Evolutionary conservation across 208 protist genomes (phyloP), one percentile per base, ranked within the genome.

Genomic region (Crithidia acanthocephali): DNA sequence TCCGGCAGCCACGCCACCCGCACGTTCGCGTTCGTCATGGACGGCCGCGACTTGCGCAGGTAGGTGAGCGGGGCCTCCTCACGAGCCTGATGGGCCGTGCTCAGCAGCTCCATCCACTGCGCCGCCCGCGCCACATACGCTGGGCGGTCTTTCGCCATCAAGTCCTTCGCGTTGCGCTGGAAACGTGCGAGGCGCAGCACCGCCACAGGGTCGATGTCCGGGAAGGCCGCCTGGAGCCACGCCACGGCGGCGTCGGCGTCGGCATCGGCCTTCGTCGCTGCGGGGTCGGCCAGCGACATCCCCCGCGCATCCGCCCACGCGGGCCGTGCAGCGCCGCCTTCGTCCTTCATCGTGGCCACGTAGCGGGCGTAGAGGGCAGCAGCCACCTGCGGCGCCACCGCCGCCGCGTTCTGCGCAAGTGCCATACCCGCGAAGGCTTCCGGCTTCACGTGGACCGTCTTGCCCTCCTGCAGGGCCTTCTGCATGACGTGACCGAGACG

Each of bases 101-200:
- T 93, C 11, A 96, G 84, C 52, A 90, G 75, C 66, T 91, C 83
- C 50, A 96, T 57, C 92, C 92, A 96, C 48, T 81, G 62, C 44
- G 79, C 83, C 13, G 81, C 83, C 25, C 92, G 89, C 55, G 61
- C 30, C n/a, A 94, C 72, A 68, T 95, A 96, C 20, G 76, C 63
- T 18, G 71, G 28, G n/a, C 81, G 80, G 59, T 91, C 83, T 58
- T 86, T 89, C 40, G 87, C 85, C 84, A 94, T 88, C 23, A 96
- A 77, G 60, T 96, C 92, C 50, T 67, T 68, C 32, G 57, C 55
- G 57, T 71, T 72, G 35, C 68, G 59, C n/a, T 66, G 42, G 81
- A 94, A 96, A 35, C 92, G 83, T 16, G 89, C 89, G 55, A 86
- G 88, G 13, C 92, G 92, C 45, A 96, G 69, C 25, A 96, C 79